Base-by-base conservation (phyloP, 495 filamentous ascomycete genomes). In the Echria macrotheca region DNA sequence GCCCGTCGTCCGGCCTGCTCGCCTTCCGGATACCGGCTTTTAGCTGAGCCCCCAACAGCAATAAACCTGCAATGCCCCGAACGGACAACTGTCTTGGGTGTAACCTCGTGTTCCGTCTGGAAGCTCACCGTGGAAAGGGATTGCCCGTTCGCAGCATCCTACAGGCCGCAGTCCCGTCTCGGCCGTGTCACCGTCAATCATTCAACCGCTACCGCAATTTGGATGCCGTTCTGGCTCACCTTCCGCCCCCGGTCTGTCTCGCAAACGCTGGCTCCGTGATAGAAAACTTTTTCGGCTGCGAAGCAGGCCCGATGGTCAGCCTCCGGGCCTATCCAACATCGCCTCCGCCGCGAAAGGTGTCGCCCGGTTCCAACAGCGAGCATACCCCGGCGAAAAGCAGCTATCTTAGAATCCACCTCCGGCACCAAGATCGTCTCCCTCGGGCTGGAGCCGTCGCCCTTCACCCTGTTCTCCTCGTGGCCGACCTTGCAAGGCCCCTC, bases 171-270 rank as follows among this genome's bases (percentile, higher is more conserved):
- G 46, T 56, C 36, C 57, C 51, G 54, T 24, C 24, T 35, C 40
- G 43, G 48, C 58, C 48, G 51, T 47, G 51, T 39, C 29, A 47
- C 45, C 35, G 52, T 49, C 47, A 53, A 49, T 58, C 43, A 50
- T 52, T 55, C 41, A 50, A 46, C 50, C 55, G 55, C 47, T 54
- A 61, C 53, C 57, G 53, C 44, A 46, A 46, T 46, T 35, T 46
- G 17, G 29, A 46, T 40, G 11, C 21, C 23, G 28, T 51, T 23
- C 39, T 24, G 21, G 28, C 35, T 38, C 33, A 39, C 46, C 35
- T 37, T 24, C 46, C 46, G 46, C 46, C 44, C 44, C 44, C 40
- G 21, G 33, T 39, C 33, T 18, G 33, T 14, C 33, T 44, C 42
- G 42, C 42, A 44, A 48, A 12, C 23, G 18, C 33, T 28, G 15